These are phyloP conservation scores for Verruconis gallopava DNA, from an alignment of 2,329 filamentous ascomycete species.

Conservation along the genomic window DNA sequence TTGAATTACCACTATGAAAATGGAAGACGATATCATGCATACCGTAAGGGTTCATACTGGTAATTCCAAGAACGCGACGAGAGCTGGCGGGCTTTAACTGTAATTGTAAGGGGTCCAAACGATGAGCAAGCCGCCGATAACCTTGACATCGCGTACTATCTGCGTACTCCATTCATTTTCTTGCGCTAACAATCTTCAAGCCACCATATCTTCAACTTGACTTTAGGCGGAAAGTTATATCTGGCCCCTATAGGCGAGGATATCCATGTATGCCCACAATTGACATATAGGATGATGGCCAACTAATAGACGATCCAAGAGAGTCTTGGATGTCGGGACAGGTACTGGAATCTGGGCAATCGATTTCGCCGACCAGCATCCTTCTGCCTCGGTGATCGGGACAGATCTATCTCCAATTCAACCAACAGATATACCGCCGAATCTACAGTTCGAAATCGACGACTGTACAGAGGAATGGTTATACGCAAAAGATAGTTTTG, in stretches of 20 bases:
- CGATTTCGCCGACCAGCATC: constrained; percentile 29
- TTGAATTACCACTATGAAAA: constrained; percentile 8
- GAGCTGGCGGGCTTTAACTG: background rate
- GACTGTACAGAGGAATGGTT: constrained; percentile 32
- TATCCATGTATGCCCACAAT: constrained; percentile 14
- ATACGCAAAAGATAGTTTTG: constrained; percentile 23
- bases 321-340: too few relatives aligned
- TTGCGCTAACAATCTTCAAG: constrained; percentile 1
- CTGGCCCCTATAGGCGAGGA: constrained; percentile 26
- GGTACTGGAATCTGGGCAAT: too few relatives aligned
- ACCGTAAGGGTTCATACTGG: constrained; percentile 9
- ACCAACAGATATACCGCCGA: constrained; percentile 27
- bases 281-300: too few relatives aligned
- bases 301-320: too few relatives aligned
- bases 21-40: constrained; percentile 9
- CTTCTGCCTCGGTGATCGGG: constrained; percentile 23
- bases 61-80: background rate
- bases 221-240: constrained; percentile 24
- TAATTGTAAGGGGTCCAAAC: constrained; percentile 5
- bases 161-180: background rate
- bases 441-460: constrained; percentile 35
- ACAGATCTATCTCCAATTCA: constrained; percentile 30
- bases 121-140: constrained; percentile 6
- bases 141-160: background rate
- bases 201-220: constrained; percentile 8